A percentile compares a stretch with the other conserved stretches of the same genome.
These are phyloP conservation scores for Stachybotrys echinatus DNA, from an alignment of 2,329 filamentous ascomycete genomes.

Conservation along the genomic window DNA sequence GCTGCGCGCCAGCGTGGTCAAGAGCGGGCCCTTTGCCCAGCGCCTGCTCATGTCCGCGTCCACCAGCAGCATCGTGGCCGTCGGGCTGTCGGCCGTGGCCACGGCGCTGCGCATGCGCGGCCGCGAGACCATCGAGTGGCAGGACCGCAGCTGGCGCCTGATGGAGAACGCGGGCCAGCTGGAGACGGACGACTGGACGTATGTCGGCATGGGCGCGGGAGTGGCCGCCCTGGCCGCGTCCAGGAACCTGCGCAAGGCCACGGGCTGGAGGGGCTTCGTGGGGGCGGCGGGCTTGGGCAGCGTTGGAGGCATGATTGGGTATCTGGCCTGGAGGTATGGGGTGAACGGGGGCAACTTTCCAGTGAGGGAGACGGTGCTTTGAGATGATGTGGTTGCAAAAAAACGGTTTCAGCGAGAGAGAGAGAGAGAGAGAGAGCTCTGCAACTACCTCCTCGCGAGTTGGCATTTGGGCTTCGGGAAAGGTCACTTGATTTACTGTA, in stretches of 20 bases:
- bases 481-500: no score
- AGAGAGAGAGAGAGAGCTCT: no score
- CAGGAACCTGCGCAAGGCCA: slow-evolving; percentile 13
- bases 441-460: no score
- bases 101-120: slow-evolving; percentile 48
- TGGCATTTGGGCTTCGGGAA: no score
- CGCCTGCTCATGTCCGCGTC: slow-evolving; percentile 40
- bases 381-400: slow-evolving; percentile 6
- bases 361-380: slow-evolving; percentile 8
- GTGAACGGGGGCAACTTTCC: slow-evolving; percentile 35
- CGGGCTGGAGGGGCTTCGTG: slow-evolving; percentile 33
- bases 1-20: slow-evolving; percentile 17
- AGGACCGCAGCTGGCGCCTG: slow-evolving; percentile 57
- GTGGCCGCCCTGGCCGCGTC: slow-evolving; percentile 26
- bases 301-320: slow-evolving; percentile 41
- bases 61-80: slow-evolving; percentile 37
- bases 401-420: no score
- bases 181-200: slow-evolving; percentile 51
- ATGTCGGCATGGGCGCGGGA: slow-evolving; percentile 33
- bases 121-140: slow-evolving; percentile 56
- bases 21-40: slow-evolving; percentile 16
- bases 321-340: slow-evolving; percentile 45
- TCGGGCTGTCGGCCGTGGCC: slow-evolving; percentile 36
- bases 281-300: slow-evolving; percentile 44
- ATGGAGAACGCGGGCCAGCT: slow-evolving; percentile 53